Evolutionary conservation across 345 rosid genomes (phyloP), one percentile per base, ranked within the genome.

Genomic region (Eucalyptus sideroxylon): DNA sequence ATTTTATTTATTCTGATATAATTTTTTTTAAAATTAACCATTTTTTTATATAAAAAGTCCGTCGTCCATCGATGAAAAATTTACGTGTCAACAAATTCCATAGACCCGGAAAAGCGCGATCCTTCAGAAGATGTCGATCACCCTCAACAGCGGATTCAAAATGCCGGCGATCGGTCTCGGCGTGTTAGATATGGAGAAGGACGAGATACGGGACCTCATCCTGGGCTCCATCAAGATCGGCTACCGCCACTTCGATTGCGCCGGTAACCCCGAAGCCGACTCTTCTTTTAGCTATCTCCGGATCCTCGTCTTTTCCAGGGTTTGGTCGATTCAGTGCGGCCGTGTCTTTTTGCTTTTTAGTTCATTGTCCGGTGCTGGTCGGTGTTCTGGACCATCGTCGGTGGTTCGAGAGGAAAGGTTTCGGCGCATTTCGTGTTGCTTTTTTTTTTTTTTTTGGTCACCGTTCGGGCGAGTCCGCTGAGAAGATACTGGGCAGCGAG

Each of bases 171-270:
- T 96, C 15, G 99, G 98, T 19, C 93, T 96, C 82, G 99, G 99
- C 37, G 98, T 96, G n/a, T 96, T 96, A 96, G 95, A 96, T 12
- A 95, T 97, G 99, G 96, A 94, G 87, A 87, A 85, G 23, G 93
- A 96, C 86, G 95, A 88, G 55, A 89, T 95, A 49, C 94, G 95
- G 90, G 95, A 94, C 90, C 97, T 97, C 89, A 92, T 96, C 90
- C 72, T 93, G 89, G 93, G 93, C 87, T 91, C 99, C 92, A 93
- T 97, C 94, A 93, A 95, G 93, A 91, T 96, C 69, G 99, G 99
- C 44, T 97, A 95, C 86, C 98, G 98, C 94, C 98, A 97, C 92
- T 92, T 97, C 90, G 99, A 96, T 90, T 96, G 99, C 91, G 98
- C 99, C 69, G 98, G 98, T 97, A 92, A 10, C 59, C 24, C 59